A percentile compares a stretch with the other conserved stretches of the same genome.
These are phyloP conservation scores for Coemansia sp. DNA, from an alignment of 192 early-diverging fungal genomes.

Conservation along the genomic window DNA sequence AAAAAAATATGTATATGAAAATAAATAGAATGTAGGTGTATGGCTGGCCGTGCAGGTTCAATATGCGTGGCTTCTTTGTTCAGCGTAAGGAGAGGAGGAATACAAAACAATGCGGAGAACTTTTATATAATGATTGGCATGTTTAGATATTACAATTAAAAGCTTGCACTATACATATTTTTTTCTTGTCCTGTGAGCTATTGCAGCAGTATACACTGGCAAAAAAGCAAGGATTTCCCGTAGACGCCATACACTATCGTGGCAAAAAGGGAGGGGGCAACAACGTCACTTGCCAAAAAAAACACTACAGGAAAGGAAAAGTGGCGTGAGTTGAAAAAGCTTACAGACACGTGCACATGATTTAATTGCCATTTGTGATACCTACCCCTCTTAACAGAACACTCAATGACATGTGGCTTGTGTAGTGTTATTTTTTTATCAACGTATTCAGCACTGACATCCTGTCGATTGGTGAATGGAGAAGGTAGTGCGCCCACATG, in stretches of 20 bases:
- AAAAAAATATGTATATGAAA: background rate
- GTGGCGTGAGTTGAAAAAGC: background rate
- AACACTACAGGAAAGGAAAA: background rate
- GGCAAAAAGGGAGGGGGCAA: background rate
- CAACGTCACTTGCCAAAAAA: background rate
- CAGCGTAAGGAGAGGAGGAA: background rate
- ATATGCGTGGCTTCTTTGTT: conserved; percentile 8
- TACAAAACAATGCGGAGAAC: background rate
- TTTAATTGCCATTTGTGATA: no score
- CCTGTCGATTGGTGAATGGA: background rate
- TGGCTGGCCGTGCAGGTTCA: background rate
- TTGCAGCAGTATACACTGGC: background rate
- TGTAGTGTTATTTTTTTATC: background rate
- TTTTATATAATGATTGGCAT: background rate
- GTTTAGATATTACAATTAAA: background rate
- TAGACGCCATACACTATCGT: background rate
- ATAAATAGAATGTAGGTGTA: conserved; percentile 8
- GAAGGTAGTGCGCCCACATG: background rate
- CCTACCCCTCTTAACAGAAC: background rate
- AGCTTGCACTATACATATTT: no score
- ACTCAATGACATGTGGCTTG: background rate
- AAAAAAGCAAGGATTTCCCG: background rate
- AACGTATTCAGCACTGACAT: background rate
- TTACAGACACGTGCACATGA: no score
- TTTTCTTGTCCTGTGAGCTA: background rate